Base-by-base conservation (phyloP, 164 flowering plant genomes). In the Piper betle region DNA sequence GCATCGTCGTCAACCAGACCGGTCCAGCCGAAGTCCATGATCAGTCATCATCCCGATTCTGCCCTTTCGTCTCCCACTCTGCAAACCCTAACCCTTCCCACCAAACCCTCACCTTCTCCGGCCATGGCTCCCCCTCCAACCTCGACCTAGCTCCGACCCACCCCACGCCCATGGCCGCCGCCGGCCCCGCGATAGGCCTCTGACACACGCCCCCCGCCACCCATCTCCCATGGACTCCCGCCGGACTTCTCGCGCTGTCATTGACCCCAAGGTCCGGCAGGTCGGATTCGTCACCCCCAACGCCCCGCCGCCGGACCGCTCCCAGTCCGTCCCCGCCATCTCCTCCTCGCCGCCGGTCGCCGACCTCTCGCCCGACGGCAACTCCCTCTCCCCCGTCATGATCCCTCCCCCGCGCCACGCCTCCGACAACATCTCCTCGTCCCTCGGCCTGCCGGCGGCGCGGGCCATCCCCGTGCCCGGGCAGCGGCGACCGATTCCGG, bases 211-310 rank as follows among this genome's bases (percentile, higher is more conserved):
- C 33, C 33, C 33, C 33, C 33, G 33, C 33, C 33, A 25, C 33
- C 33, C 33, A 25, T 57, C 56, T 42, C 63, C 66, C 53, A 84
- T 84, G 90, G 90, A 84, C 39, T 68, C 82, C 39, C 84, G 86
- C 48, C 74, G 84, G 48, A 64, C 68, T 37, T 60, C 79, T 3
- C 72, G 79, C 58, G 69, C 60, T 61, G 91, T 82, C 39, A 76
- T 76, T 72, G 82, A 84, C 55, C 96, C 96, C 15, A 88, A 78
- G 67, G 81, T 88, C 37, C 91, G 96, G 20, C 89, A 84, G 17
- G 92, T 88, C 25, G 96, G 96, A 15, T 88, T 88, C 72, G 73
- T 82, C 63, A 69, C 96, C 4, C 82, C 84, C 15, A 73, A 63
- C 39, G 75, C 74, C 33, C 33, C 33, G 11, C 75, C 74, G 25